Evolutionary conservation across 2,329 filamentous ascomycete genomes (phyloP).

Genomic region (Penicillium aurantiogriseum): DNA sequence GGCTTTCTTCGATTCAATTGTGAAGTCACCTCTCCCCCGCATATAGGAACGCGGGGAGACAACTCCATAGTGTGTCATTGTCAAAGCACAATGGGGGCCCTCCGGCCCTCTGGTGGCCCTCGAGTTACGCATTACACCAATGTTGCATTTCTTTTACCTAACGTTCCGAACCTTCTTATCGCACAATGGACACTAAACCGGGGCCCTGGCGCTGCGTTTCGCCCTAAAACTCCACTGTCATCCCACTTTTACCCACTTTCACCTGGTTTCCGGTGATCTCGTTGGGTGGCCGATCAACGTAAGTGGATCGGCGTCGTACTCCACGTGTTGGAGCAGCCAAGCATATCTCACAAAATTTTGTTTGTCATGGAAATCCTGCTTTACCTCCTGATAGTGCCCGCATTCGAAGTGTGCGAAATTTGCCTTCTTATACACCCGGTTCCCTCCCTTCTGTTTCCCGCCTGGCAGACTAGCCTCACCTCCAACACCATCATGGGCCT

Average conservation of each 20-base stretch:
- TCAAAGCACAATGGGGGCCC: neutral
- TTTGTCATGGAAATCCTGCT: constrained; percentile 17
- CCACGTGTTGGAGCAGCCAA: constrained; percentile 21
- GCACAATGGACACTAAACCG: neutral
- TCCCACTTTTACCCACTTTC: neutral
- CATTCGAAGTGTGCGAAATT: constrained; percentile 7
- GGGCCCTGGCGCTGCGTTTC: constrained; percentile 4
- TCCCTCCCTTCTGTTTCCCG: neutral
- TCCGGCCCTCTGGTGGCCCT: neutral
- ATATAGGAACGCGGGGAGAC: constrained; percentile 7
- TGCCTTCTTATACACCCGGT: constrained; percentile 12
- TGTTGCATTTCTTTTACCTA: constrained; percentile 27
- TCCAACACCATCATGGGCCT: constrained; percentile 18
- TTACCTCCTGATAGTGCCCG: constrained; percentile 19
- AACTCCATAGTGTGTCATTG: constrained; percentile 8
- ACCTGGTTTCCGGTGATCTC: constrained; percentile 11
- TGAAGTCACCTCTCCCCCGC: constrained; percentile 1
- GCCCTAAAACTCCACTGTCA: constrained; percentile 3
- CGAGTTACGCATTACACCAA: constrained; percentile 4
- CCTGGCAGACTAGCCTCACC: neutral
- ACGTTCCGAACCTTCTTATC: constrained; percentile 24
- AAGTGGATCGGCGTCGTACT: constrained; percentile 25
- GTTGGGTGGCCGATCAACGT: constrained; percentile 13
- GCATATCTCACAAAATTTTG: constrained; percentile 1
- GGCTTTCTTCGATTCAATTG: neutral